Base-by-base conservation (phyloP, 2,329 filamentous ascomycete genomes). In the Coccinonectria pachysandricola region DNA sequence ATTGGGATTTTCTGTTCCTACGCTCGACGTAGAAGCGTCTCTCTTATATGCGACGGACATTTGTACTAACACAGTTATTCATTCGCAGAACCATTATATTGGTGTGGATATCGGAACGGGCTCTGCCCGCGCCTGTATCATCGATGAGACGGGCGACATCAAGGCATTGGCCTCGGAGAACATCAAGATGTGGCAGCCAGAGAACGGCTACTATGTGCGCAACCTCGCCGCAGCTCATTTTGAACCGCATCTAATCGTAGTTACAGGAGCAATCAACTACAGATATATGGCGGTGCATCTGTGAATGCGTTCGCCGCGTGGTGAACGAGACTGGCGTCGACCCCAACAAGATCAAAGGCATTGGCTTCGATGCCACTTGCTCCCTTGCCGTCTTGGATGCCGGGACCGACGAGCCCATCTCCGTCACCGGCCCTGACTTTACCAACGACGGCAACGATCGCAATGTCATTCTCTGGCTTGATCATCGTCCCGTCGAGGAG, bases 341-440 rank as follows among this genome's bases (percentile, higher is more conserved):
- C 45, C 71, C 78, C 4, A 63, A 62, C 36, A 76, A 72, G 18
- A 79, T 98, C 45, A 80, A 80, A 43, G 91, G 91, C 32, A 85
- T 98, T 47, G 91, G 91, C 27, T 96, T 98, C 56, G 91, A 98
- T 54, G 91, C 91, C 12, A 98, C 91, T n/a, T 98, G 91, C 65
- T 98, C 91, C 11, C 73, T 98, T 15, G 74, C 87, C 16, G 87
- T 96, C 42, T 94, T 98, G 59, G 71, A 78, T 29, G 66, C 82
- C 49, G 85, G 94, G 44, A 93, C 84, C 4, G 81, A 94, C 53
- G 82, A 93, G 57, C 91, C 91, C 3, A 68, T 95, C 24, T 70
- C 80, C n/a, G 84, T 98, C 12, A 94, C 87, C 2, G 84, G 83
- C 0, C 87, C 86, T 3, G 74, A 82, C 43, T 96, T 94, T 46